Conservation (phyloP, 75 land plant species). For the Azolla pinnata region DNA sequence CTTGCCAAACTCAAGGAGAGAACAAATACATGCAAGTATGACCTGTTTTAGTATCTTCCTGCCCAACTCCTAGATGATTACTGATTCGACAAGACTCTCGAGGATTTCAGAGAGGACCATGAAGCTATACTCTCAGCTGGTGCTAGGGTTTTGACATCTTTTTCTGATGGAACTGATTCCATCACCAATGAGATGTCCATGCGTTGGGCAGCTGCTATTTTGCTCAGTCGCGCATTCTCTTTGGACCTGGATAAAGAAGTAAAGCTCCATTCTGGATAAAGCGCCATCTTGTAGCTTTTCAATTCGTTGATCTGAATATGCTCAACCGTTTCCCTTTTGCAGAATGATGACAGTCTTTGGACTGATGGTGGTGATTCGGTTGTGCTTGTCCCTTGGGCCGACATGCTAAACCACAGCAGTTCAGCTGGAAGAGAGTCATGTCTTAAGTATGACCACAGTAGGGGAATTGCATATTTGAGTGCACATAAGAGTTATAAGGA, state of each 20-base stretch:
- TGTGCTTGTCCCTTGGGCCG: constrained; percentile 38
- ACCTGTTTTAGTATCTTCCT: neutral
- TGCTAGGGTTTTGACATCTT: constrained; percentile 10
- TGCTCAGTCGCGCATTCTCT: constrained; percentile 33
- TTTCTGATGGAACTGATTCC: constrained; percentile 1
- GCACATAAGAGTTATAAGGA: constrained; percentile 22
- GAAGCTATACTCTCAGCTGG: constrained; percentile 28
- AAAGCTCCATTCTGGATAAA: too few species aligned
- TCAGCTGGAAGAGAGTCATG: constrained; percentile 29
- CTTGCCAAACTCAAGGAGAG: constrained; percentile 11
- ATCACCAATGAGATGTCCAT: constrained; percentile 18
- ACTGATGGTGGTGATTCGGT: neutral
- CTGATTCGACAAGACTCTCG: neutral
- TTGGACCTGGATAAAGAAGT: constrained; percentile 21
- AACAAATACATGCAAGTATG: constrained; percentile 20
- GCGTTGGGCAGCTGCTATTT: constrained; percentile 28
- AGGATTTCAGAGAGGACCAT: constrained; percentile 24
- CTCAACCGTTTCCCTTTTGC: too few species aligned
- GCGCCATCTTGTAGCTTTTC: too few species aligned
- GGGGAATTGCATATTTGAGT: constrained; percentile 12
- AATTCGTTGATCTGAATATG: too few species aligned
- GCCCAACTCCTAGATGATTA: neutral
- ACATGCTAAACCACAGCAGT: constrained; percentile 30
- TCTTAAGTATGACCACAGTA: constrained; percentile 8
- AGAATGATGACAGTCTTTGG: too few species aligned